Conservation (phyloP, 345 rosid genomes). For the Rhodamnia argentea region DNA sequence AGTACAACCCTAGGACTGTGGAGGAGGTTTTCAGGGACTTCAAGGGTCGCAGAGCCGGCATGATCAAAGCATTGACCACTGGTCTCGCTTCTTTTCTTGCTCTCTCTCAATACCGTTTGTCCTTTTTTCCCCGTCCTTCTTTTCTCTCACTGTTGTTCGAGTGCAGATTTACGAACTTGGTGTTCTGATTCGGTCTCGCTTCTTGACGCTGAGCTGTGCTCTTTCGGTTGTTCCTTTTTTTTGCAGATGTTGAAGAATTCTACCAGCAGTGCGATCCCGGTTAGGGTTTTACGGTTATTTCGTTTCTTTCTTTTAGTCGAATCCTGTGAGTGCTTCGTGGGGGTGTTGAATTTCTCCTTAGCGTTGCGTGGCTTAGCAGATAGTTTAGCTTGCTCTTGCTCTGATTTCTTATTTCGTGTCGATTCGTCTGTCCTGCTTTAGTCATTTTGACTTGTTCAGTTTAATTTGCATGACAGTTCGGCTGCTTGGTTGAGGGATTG, state of each 20-base stretch:
- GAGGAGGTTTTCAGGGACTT: slow-evolving; percentile 77
- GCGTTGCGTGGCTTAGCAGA: background rate
- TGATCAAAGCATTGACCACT: slow-evolving; percentile 62
- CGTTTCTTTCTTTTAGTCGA: background rate
- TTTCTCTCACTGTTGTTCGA: background rate
- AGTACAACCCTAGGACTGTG: slow-evolving; percentile 54
- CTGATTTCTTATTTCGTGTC: background rate
- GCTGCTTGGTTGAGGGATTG: background rate
- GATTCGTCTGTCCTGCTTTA: background rate
- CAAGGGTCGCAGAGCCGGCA: slow-evolving; percentile 69
- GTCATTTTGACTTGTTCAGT: background rate
- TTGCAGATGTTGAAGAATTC: slow-evolving; percentile 62
- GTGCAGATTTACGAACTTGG: background rate
- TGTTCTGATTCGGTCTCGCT: background rate
- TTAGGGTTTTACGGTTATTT: slow-evolving; percentile 21
- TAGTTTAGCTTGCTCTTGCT: background rate
- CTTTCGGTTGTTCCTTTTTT: background rate
- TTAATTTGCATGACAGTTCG: background rate
- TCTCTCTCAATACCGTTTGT: background rate
- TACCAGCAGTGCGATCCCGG: slow-evolving; percentile 81
- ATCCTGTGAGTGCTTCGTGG: background rate
- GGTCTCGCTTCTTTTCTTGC: slow-evolving; percentile 24
- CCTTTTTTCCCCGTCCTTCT: background rate
- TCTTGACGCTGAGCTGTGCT: background rate
- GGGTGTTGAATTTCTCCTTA: background rate